Evolutionary conservation across 2,329 filamentous ascomycete genomes (phyloP).

Genomic region (Paradendryphiella salina): DNA sequence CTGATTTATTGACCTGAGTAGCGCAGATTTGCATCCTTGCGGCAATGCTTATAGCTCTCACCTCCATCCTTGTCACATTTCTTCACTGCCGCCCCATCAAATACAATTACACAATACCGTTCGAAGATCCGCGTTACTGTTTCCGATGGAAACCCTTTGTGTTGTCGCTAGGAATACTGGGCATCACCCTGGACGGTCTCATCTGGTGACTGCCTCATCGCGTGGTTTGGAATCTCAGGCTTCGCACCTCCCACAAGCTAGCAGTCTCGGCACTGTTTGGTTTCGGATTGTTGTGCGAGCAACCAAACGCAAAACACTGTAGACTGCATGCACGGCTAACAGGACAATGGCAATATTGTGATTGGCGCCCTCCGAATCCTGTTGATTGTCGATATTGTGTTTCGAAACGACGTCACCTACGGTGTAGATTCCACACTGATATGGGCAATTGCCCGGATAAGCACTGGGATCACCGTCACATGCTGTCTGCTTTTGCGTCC

Average conservation of each 20-base stretch:
- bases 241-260: slow-evolving; percentile 29
- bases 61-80: slow-evolving; percentile 13
- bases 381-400: slow-evolving; percentile 6
- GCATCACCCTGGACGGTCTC: slow-evolving; percentile 24
- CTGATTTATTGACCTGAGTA: slow-evolving; percentile 22
- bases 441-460: slow-evolving; percentile 28
- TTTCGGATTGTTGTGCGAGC: slow-evolving; percentile 27
- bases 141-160: slow-evolving; percentile 20
- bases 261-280: slow-evolving; percentile 31
- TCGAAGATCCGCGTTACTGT: slow-evolving; percentile 23
- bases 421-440: slow-evolving; percentile 21
- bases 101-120: slow-evolving; percentile 26
- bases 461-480: slow-evolving; percentile 31
- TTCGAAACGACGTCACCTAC: slow-evolving; percentile 22
- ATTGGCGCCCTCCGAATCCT: slow-evolving; percentile 20
- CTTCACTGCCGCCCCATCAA: slow-evolving; percentile 29
- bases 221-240: slow-evolving; percentile 31
- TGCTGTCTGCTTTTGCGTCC: slow-evolving; percentile 33
- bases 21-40: slow-evolving; percentile 22
- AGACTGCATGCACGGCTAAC: slow-evolving; percentile 9
- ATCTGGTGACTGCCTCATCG: slow-evolving; percentile 33
- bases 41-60: slow-evolving; percentile 16
- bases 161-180: too few species aligned
- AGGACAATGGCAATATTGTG: slow-evolving; percentile 19
- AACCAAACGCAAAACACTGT: not conserved